Conservation (phyloP, 108 stramenopile genomes). For the Stephanodiscus minutulus region DNA sequence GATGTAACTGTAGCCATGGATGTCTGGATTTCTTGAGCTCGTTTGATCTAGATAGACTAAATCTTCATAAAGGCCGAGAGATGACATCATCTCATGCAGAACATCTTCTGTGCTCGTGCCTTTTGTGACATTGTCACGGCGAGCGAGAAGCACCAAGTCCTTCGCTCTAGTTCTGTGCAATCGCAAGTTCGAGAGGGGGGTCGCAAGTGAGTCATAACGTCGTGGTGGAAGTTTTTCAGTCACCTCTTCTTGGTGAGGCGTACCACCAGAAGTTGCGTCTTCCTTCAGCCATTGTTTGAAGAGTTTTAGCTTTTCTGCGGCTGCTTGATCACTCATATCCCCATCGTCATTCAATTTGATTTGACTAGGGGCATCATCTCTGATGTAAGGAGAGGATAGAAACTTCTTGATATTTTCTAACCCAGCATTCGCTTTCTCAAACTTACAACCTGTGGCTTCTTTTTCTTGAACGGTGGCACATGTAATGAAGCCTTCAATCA, state of each 20-base stretch:
- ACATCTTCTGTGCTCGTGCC: neutral
- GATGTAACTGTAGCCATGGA: slow-evolving; percentile 17
- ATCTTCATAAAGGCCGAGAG: slow-evolving; percentile 11
- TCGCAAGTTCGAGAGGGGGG: neutral
- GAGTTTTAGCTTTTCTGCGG: neutral
- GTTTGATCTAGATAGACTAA: slow-evolving; percentile 9
- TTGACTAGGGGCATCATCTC: slow-evolving; percentile 3
- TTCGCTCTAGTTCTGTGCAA: neutral
- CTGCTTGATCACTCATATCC: slow-evolving; percentile 2
- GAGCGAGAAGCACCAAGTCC: slow-evolving; percentile 14
- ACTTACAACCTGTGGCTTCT: neutral
- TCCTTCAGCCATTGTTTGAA: slow-evolving; percentile 18
- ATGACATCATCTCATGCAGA: slow-evolving; percentile 4
- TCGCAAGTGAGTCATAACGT: slow-evolving; percentile 3
- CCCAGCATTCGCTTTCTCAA: slow-evolving; percentile 3
- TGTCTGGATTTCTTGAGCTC: slow-evolving; percentile 11
- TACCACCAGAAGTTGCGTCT: neutral
- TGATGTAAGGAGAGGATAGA: slow-evolving; percentile 18
- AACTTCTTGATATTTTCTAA: slow-evolving; percentile 6
- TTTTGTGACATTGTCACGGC: slow-evolving; percentile 16
- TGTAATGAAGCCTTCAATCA: slow-evolving; percentile 7
- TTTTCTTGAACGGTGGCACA: slow-evolving; percentile 6
- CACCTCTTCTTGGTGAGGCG: slow-evolving; percentile 12
- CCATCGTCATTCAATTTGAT: slow-evolving; percentile 8
- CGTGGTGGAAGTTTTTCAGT: slow-evolving; percentile 15